Evolutionary conservation across 192 early-diverging fungal genomes (phyloP).

Genomic region (Podila epicladia): DNA sequence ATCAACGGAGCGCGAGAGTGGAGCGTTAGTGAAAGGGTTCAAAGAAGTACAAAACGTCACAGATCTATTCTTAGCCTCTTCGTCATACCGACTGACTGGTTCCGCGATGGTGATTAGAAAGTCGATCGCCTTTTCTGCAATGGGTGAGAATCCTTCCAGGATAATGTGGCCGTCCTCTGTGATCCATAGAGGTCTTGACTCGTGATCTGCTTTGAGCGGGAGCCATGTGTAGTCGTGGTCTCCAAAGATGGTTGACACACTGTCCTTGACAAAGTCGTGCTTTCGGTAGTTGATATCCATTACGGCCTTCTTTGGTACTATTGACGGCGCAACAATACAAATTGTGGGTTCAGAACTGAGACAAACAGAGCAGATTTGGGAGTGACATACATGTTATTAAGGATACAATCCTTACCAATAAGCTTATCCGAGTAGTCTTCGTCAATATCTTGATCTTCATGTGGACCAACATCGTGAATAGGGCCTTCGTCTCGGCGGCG

Average conservation of each 20-base stretch:
- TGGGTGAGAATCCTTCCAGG: slow-evolving; percentile 96
- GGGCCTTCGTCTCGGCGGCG: slow-evolving; percentile 43
- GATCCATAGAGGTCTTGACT: slow-evolving; percentile 91
- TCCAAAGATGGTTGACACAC: slow-evolving; percentile 71
- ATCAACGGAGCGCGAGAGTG: too few relatives aligned
- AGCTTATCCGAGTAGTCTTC: slow-evolving; percentile 43
- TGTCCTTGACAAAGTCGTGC: slow-evolving; percentile 54
- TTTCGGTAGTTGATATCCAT: slow-evolving; percentile 31
- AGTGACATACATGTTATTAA: too few relatives aligned
- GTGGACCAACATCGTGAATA: slow-evolving; percentile 34
- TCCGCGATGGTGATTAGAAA: slow-evolving; percentile 96
- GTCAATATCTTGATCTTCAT: slow-evolving; percentile 41
- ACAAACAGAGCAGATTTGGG: too few relatives aligned
- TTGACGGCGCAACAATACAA: too few relatives aligned
- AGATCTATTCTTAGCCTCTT: too few relatives aligned
- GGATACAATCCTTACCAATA: slow-evolving; percentile 13
- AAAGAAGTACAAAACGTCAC: too few relatives aligned
- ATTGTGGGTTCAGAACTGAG: too few relatives aligned
- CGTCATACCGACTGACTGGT: slow-evolving; percentile 81
- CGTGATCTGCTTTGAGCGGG: slow-evolving; percentile 89
- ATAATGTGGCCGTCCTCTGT: slow-evolving; percentile 85
- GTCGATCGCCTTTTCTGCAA: slow-evolving; percentile 95
- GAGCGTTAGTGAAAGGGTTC: slow-evolving; percentile 12
- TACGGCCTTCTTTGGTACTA: slow-evolving; percentile 38
- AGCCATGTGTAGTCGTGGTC: slow-evolving; percentile 80